These are phyloP conservation scores for Ceratocystiopsis sp. DNA, from an alignment of 2,329 filamentous ascomycete genomes.

Conservation along the genomic window DNA sequence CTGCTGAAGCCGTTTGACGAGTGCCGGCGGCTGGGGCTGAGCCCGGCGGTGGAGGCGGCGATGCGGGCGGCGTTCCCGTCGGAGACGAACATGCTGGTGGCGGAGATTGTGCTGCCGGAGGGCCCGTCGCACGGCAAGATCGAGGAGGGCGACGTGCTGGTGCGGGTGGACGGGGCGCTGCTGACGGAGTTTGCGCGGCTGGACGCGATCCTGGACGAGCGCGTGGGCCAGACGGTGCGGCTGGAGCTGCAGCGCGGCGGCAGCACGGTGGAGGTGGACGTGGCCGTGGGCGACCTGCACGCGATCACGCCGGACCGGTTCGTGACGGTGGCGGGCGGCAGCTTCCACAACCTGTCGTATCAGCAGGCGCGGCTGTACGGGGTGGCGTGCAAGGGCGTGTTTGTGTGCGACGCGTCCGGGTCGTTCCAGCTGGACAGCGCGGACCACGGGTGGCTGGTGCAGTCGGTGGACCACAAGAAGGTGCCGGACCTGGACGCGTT, in stretches of 20 bases:
- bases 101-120: conserved; percentile 82
- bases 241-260: conserved; percentile 80
- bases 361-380: conserved; percentile 94
- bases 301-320: conserved; percentile 91
- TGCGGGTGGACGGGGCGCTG: conserved; percentile 86
- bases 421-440: conserved; percentile 89
- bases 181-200: conserved; percentile 84
- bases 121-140: conserved; percentile 77
- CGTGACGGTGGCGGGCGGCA: conserved; percentile 80
- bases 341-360: conserved; percentile 93
- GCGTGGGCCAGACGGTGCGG: conserved; percentile 60
- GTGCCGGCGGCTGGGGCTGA: conserved; percentile 75
- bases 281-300: conserved; percentile 79
- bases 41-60: conserved; percentile 68
- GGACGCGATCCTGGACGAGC: conserved; percentile 82
- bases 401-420: conserved; percentile 83
- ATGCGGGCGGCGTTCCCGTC: conserved; percentile 72
- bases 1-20: conserved; percentile 95
- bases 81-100: conserved; percentile 93
- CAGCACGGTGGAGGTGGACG: conserved; percentile 67
- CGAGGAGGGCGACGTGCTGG: conserved; percentile 82
- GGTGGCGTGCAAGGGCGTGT: conserved; percentile 81
- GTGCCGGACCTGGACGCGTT: conserved; percentile 79
- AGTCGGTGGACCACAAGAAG: conserved; percentile 81
- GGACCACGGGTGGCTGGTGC: conserved; percentile 84